Percentiles rank a stretch among this genome's conserved stretches.
Evolutionary conservation across 345 rosid species (phyloP).

Genomic region (Hypericum androsaemum): DNA sequence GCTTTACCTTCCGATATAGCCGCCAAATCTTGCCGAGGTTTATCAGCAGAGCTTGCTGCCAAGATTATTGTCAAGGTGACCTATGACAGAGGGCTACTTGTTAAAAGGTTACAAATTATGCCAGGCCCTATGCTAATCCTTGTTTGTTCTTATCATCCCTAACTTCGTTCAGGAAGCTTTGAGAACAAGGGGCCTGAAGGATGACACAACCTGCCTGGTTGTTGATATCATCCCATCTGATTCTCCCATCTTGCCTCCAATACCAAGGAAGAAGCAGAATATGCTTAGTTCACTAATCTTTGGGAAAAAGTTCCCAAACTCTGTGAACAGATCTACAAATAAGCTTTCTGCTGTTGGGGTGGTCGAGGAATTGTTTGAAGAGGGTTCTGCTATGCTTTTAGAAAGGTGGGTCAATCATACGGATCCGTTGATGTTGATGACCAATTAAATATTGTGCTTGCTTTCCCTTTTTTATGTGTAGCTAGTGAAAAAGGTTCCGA

Average conservation of each 20-base stretch:
- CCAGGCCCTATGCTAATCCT: conserved; percentile 2
- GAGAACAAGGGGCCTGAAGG: conserved; percentile 94
- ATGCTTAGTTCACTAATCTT: conserved; percentile 51
- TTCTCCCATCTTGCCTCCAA: conserved; percentile 52
- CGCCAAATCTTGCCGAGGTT: conserved; percentile 89
- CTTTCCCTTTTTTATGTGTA: too few species aligned
- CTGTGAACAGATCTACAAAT: conserved; percentile 46
- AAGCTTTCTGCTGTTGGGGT: conserved; percentile 90
- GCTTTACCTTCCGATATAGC: conserved; percentile 86
- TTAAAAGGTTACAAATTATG: background rate
- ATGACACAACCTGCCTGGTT: conserved; percentile 97
- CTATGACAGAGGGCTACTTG: too few species aligned
- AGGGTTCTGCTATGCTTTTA: conserved; percentile 94
- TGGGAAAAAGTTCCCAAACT: conserved; percentile 42
- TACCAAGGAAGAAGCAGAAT: conserved; percentile 64
- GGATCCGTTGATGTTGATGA: background rate
- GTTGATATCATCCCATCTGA: conserved; percentile 93
- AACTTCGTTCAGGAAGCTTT: conserved; percentile 60
- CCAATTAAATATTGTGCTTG: too few species aligned
- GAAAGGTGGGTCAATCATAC: conserved; percentile 48
- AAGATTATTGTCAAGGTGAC: conserved; percentile 93
- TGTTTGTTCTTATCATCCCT: conserved; percentile 2
- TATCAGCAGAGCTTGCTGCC: conserved; percentile 95
- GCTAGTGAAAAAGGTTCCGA: too few species aligned
- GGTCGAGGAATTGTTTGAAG: conserved; percentile 91